Conservation (phyloP, 2,329 filamentous ascomycete species). For the Calonectria hawksworthii region DNA sequence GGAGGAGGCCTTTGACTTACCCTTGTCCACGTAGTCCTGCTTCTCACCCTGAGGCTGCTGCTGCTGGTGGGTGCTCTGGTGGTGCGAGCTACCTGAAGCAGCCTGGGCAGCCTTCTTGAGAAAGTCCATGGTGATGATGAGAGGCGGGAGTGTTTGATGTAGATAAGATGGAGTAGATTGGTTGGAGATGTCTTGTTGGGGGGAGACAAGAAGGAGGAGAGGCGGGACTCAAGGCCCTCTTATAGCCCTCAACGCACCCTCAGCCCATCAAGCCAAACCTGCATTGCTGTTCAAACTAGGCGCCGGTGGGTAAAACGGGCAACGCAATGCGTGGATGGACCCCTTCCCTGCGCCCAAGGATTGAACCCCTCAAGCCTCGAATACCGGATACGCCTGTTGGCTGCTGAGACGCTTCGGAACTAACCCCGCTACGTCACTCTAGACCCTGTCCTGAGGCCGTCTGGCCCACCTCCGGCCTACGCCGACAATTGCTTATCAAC, state of each 20-base stretch:
- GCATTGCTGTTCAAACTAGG: constrained; percentile 8
- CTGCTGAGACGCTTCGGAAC: background rate
- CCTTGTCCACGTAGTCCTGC: constrained; percentile 56
- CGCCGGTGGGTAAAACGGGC: constrained; percentile 26
- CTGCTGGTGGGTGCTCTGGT: constrained; percentile 8
- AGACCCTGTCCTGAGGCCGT: constrained; percentile 33
- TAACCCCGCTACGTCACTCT: constrained; percentile 41
- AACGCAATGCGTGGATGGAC: background rate
- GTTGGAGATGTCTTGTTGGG: background rate
- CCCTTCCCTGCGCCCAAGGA: background rate
- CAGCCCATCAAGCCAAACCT: background rate
- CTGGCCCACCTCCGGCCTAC: constrained; percentile 1
- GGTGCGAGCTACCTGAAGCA: constrained; percentile 30
- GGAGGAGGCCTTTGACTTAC: constrained; percentile 36
- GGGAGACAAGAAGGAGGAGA: background rate
- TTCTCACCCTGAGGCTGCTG: constrained; percentile 16
- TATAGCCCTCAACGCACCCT: constrained; percentile 26
- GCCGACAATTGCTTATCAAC: constrained; percentile 22
- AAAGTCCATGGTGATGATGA: constrained; percentile 54
- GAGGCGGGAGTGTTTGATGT: background rate
- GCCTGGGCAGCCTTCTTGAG: constrained; percentile 54
- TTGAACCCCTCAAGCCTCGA: constrained; percentile 3
- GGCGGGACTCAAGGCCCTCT: constrained; percentile 28
- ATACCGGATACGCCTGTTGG: background rate
- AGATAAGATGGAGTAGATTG: background rate